Conservation (phyloP, 805 yeast species). For the Diddensiella caesifluorescens region DNA sequence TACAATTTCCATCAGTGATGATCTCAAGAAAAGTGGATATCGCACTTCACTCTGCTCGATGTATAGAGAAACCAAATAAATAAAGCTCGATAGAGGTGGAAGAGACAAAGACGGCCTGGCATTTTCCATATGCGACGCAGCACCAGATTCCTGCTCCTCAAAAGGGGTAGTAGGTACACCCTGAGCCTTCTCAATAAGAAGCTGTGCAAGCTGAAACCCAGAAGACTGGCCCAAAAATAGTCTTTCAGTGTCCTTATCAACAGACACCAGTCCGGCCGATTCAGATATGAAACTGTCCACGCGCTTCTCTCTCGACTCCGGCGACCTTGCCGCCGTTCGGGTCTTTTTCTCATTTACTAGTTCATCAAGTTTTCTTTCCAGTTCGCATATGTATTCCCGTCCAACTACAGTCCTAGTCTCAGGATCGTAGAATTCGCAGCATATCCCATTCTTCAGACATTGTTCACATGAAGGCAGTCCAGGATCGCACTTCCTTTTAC, state of each 20-base stretch:
- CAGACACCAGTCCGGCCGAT: conserved; percentile 12
- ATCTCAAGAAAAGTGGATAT: conserved; percentile 11
- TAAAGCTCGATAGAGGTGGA: conserved; percentile 11
- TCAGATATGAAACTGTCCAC: conserved; percentile 12
- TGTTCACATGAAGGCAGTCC: conserved; percentile 11
- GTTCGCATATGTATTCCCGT: conserved; percentile 9
- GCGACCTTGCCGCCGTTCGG: background rate
- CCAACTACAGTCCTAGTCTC: conserved; percentile 2
- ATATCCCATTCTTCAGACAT: conserved; percentile 9
- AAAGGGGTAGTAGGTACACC: background rate
- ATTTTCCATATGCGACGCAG: background rate
- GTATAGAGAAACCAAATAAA: conserved; percentile 11
- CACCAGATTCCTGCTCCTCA: background rate
- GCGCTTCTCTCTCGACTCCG: conserved; percentile 7
- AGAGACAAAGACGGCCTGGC: conserved; percentile 7
- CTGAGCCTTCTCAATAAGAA: conserved; percentile 11
- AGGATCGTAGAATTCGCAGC: conserved; percentile 13
- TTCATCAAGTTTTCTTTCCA: conserved; percentile 7
- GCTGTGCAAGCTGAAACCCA: conserved; percentile 13
- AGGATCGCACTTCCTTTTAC: conserved; percentile 13
- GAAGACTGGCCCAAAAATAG: conserved; percentile 11
- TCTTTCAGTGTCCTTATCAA: conserved; percentile 8
- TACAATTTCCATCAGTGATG: conserved; percentile 11
- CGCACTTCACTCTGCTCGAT: conserved; percentile 15
- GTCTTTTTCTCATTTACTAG: conserved; percentile 7